Conservation (phyloP, 805 yeast species). For the Ogataea populi-albae region DNA sequence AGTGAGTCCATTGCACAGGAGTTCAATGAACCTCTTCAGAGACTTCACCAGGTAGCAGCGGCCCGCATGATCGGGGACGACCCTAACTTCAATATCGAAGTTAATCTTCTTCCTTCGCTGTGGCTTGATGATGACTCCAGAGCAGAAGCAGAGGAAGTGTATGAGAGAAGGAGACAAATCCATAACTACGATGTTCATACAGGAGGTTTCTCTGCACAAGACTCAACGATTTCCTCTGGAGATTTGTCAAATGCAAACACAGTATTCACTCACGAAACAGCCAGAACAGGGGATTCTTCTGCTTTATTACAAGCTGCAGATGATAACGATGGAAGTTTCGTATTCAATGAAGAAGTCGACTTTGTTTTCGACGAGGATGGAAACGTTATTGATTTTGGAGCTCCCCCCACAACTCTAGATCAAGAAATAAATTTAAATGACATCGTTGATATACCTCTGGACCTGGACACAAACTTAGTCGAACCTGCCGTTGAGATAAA, state of each 20-base stretch:
- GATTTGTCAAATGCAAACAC: conserved; percentile 4
- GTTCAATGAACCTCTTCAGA: conserved; percentile 6
- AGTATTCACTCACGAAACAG: conserved; percentile 11
- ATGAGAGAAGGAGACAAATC: conserved; percentile 4
- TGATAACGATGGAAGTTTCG: conserved; percentile 2
- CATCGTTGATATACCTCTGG: conserved; percentile 9
- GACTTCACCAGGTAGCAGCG: conserved; percentile 7
- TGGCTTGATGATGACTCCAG: conserved; percentile 4
- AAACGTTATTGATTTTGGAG: conserved; percentile 8
- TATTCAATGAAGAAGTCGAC: conserved; percentile 10
- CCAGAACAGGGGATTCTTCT: conserved; percentile 8
- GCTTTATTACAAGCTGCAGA: conserved; percentile 1
- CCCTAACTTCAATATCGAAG: conserved; percentile 35
- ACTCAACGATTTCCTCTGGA: conserved; percentile 9
- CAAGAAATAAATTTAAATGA: conserved; percentile 6
- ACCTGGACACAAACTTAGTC: conserved; percentile 2
- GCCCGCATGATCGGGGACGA: conserved; percentile 32
- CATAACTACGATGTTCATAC: conserved; percentile 10
- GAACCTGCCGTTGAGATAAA: too few species aligned
- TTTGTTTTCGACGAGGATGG: conserved; percentile 17
- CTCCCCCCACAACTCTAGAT: conserved; percentile 6
- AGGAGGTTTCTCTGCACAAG: conserved; percentile 8
- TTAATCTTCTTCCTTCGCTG: conserved; percentile 27
- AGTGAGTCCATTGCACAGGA: conserved; percentile 2
- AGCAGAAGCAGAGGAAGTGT: not conserved